Evolutionary conservation across 139 green algal genomes (phyloP).

Genomic region (Mychonastes homosphaera): DNA sequence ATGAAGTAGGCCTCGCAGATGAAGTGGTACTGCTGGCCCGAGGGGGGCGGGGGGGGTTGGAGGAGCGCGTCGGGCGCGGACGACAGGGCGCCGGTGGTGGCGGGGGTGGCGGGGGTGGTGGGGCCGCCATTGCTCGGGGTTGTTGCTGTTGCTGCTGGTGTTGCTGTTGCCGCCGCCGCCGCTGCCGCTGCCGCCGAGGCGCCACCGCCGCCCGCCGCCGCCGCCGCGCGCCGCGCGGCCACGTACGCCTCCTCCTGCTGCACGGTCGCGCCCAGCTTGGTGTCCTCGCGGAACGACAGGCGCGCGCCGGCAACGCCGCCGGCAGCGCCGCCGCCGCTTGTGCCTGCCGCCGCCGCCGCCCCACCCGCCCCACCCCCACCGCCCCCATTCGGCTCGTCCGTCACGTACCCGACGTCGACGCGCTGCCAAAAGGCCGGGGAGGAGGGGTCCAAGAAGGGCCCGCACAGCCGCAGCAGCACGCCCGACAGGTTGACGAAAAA

Average conservation of each 20-base stretch:
- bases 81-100: not conserved
- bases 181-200: slow-evolving; percentile 1
- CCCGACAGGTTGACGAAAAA: slow-evolving; percentile 74
- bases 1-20: slow-evolving; percentile 97
- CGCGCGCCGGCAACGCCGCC: not conserved
- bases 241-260: slow-evolving; percentile 43
- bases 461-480: slow-evolving; percentile 68
- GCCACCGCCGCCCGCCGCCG: slow-evolving; percentile 20
- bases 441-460: slow-evolving; percentile 72
- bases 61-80: too few relatives aligned
- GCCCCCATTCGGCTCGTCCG: not conserved
- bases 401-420: slow-evolving; percentile 9
- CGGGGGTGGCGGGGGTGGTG: too few relatives aligned
- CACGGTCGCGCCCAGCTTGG: slow-evolving; percentile 40
- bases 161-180: slow-evolving; percentile 22
- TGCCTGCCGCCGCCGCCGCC: not conserved
- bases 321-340: too few relatives aligned
- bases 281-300: slow-evolving; percentile 34
- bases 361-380: not conserved
- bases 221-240: too few relatives aligned
- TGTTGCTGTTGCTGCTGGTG: slow-evolving; percentile 1
- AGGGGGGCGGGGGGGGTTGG: not conserved
- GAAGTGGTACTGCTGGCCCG: slow-evolving; percentile 64
- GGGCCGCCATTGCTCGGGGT: not conserved
- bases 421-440: slow-evolving; percentile 30